These are phyloP conservation scores for Cryptococcus maquisensis DNA, from an alignment of 1,284 basidiomycete genomes.

Conservation along the genomic window DNA sequence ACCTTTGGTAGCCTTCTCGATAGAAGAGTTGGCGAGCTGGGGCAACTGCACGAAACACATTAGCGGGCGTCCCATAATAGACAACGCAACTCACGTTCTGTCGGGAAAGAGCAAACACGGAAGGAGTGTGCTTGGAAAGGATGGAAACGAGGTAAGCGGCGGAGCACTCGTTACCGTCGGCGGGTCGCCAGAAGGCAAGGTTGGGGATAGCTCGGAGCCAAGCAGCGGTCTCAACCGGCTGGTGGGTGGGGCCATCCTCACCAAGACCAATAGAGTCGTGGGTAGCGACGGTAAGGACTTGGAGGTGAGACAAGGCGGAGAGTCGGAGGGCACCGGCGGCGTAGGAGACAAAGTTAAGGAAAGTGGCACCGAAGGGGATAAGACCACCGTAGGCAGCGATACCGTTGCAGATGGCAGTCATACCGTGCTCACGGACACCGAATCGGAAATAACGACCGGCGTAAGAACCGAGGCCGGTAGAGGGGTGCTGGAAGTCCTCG, in stretches of 20 bases:
- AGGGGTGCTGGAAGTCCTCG: slow-evolving; percentile 84
- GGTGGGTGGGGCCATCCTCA: slow-evolving; percentile 95
- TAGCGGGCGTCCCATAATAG: neutral
- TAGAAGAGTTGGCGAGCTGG: slow-evolving; percentile 80
- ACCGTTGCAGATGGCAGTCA: slow-evolving; percentile 94
- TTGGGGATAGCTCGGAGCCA: slow-evolving; percentile 87
- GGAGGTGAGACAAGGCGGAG: slow-evolving; percentile 81
- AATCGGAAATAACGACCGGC: slow-evolving; percentile 87
- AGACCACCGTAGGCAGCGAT: slow-evolving; percentile 75
- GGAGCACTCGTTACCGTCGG: slow-evolving; percentile 90
- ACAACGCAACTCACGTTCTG: slow-evolving; percentile 34
- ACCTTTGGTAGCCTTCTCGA: slow-evolving; percentile 78
- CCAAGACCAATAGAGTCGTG: slow-evolving; percentile 85
- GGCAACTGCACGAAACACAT: slow-evolving; percentile 58
- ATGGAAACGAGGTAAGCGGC: slow-evolving; percentile 81
- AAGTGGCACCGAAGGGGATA: slow-evolving; percentile 81
- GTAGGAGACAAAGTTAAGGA: slow-evolving; percentile 94
- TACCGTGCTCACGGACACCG: slow-evolving; percentile 95
- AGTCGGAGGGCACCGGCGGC: slow-evolving; percentile 85
- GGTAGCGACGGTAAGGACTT: slow-evolving; percentile 67
- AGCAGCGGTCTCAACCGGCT: slow-evolving; percentile 83
- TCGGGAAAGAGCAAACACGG: slow-evolving; percentile 50
- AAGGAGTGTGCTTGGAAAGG: slow-evolving; percentile 69
- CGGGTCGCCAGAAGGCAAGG: slow-evolving; percentile 84
- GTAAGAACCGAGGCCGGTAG: slow-evolving; percentile 77